phyloP scores from a whole-genome alignment of 2,329 filamentous ascomycete species.

The Diaporthe destruens region DNA sequence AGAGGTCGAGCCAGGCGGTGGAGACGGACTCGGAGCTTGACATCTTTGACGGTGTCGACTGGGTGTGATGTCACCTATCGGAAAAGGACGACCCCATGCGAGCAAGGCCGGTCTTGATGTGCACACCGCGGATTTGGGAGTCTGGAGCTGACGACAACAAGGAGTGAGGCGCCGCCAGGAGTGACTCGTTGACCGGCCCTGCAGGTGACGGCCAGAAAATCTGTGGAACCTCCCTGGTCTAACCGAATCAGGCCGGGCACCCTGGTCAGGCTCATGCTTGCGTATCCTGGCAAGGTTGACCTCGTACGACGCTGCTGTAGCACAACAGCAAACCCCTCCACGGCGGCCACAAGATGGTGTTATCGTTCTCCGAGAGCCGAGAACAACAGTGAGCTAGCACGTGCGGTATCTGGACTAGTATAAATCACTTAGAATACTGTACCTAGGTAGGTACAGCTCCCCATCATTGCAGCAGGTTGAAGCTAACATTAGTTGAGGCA shows the following conservation, averaged over 20 bases:
- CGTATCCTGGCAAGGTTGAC: conserved; percentile 15
- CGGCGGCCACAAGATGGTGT: not conserved
- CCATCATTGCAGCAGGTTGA: not conserved
- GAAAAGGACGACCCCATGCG: not conserved
- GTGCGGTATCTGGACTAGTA: not conserved
- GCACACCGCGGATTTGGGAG: conserved; percentile 7
- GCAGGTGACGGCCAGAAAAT: conserved; percentile 13
- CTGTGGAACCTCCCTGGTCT: not conserved
- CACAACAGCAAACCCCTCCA: not conserved
- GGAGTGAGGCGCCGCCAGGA: not conserved
- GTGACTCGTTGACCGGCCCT: not conserved
- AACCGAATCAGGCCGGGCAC: not conserved
- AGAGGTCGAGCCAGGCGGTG: conserved; percentile 29
- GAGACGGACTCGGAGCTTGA: conserved; percentile 16
- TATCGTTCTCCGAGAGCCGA: not conserved
- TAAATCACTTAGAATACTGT: too few species aligned
- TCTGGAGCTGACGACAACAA: not conserved
- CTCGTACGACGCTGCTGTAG: not conserved
- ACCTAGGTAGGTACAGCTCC: not conserved
- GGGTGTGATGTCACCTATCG: not conserved
- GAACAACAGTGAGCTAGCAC: not conserved
- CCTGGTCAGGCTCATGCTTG: not conserved
- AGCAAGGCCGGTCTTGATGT: not conserved
- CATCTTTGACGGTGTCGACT: conserved; percentile 17
- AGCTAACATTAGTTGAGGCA: not conserved